phyloP scores from a whole-genome alignment of 202 grass and related monocot genomes.

The Alloteropsis angusta region DNA sequence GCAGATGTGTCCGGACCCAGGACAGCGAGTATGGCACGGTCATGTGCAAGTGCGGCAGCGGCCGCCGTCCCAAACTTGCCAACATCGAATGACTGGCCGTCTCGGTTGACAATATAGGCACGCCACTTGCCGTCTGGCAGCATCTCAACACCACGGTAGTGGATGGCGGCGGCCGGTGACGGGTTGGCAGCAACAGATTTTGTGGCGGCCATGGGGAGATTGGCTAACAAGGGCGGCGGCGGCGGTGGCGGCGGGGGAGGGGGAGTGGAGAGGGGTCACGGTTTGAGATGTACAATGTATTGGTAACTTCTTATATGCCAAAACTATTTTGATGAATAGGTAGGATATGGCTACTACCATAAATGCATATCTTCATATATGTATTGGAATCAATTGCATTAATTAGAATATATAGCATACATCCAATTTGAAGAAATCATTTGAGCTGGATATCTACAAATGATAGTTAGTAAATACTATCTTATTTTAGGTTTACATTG shows the following conservation, averaged over 20 bases:
- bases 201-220: background rate
- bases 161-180: background rate
- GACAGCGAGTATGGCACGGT: constrained; percentile 14
- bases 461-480: background rate
- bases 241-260: no score
- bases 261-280: no score
- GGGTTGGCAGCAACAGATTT: background rate
- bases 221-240: no score
- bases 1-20: background rate
- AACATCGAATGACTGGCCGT: background rate
- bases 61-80: background rate
- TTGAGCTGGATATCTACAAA: background rate
- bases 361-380: background rate
- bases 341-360: background rate
- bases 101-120: background rate
- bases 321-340: background rate
- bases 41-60: constrained; percentile 8
- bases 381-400: background rate
- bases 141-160: background rate
- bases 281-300: background rate
- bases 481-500: background rate
- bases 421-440: background rate
- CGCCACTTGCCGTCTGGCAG: background rate
- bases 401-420: background rate
- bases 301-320: background rate